Percentiles rank a stretch among this genome's conserved stretches.
These are phyloP conservation scores for Phytophthora uliginosa DNA, from an alignment of 352 stramenopile genomes.

Conservation along the genomic window DNA sequence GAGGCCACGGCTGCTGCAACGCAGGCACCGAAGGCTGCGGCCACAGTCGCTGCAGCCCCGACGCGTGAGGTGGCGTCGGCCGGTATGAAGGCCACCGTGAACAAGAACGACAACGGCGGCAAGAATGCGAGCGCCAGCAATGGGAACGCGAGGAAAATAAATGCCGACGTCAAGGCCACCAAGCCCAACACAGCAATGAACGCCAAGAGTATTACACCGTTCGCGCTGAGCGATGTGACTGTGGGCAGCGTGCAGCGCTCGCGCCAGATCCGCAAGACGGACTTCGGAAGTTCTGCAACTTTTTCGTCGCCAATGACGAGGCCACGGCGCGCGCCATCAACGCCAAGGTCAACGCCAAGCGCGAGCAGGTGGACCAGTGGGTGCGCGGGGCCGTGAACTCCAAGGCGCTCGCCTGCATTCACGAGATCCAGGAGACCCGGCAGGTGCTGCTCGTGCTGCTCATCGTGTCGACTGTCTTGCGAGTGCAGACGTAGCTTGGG, in stretches of 20 bases:
- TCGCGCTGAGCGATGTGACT: slow-evolving; percentile 5
- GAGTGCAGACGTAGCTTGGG: too few species aligned
- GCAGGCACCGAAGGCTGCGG: neutral
- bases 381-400: too few species aligned
- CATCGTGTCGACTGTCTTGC: too few species aligned
- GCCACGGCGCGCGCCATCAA: too few species aligned
- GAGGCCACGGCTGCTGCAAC: too few species aligned
- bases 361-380: too few species aligned
- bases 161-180: neutral
- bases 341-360: too few species aligned
- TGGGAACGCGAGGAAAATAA: neutral
- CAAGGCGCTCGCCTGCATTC: too few species aligned
- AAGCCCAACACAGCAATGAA: too few species aligned
- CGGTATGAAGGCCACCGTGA: neutral
- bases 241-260: slow-evolving; percentile 8
- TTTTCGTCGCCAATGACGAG: neutral
- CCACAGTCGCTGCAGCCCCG: neutral
- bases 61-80: neutral
- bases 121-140: too few species aligned
- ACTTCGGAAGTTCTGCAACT: slow-evolving; percentile 16
- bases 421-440: too few species aligned
- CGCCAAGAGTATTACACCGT: neutral
- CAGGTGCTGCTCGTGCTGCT: too few species aligned
- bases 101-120: neutral
- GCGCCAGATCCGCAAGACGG: slow-evolving; percentile 6